These are phyloP conservation scores for Abelmoschus esculentus DNA, from an alignment of 345 rosid species.

Conservation along the genomic window DNA sequence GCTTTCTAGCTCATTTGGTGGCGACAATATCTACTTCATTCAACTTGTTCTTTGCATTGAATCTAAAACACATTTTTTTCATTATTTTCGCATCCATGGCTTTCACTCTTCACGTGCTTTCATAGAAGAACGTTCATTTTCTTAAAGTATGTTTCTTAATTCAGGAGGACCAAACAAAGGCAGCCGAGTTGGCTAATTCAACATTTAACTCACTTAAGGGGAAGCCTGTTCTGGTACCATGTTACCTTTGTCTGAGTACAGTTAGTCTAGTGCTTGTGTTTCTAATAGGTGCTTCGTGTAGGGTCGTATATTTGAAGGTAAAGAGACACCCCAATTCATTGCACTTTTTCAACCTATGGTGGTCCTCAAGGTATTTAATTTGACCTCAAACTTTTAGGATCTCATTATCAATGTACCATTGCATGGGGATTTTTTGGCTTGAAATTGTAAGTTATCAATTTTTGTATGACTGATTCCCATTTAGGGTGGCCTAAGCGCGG, in stretches of 20 bases:
- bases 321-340: neutral
- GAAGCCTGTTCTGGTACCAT: neutral
- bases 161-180: neutral
- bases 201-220: neutral
- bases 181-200: neutral
- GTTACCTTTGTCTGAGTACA: neutral
- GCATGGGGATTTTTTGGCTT: neutral
- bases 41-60: neutral
- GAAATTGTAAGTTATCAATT: neutral
- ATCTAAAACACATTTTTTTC: neutral
- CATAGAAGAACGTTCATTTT: neutral
- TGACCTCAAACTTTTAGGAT: neutral
- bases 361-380: neutral
- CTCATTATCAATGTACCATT: neutral
- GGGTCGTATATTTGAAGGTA: neutral
- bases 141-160: neutral
- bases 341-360: neutral
- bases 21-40: neutral
- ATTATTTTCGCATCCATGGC: neutral
- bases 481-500: conserved; percentile 92
- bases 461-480: conserved; percentile 16
- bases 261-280: neutral
- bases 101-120: neutral
- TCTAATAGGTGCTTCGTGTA: neutral
- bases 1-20: neutral